Base-by-base conservation (phyloP, 1,139 yeast genomes). In the Yamadazyma buinensis region DNA sequence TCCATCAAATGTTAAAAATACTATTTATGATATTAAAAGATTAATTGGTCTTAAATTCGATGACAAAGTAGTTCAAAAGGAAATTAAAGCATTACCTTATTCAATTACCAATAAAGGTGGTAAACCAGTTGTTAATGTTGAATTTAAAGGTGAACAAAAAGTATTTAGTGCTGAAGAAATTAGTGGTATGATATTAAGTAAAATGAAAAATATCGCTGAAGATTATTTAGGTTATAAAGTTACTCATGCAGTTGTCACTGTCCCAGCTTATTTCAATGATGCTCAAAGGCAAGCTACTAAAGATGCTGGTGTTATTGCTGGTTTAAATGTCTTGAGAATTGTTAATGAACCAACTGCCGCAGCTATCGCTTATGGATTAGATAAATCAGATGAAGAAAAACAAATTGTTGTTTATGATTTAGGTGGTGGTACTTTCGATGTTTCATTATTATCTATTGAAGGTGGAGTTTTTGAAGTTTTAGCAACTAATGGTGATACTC, bases 291-390 rank as follows among this genome's bases (percentile, higher is more conserved):
- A 90, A 67, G 97, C 97, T 43, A 90, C 97, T 46, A 88, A 90
- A 73, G 97, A 88, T 64, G 97, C 97, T 36, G 97, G 97, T 72
- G 76, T 86, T 42, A 90, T 90, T 73, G 95, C 97, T 31, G 97
- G 97, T 52, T 77, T 90, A 58, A 87, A 85, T 55, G 95, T 90
- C 40, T 76, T 88, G 58, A 84, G 97, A 72, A 88, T 90, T 58
- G 95, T 90, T 50, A 90, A 90, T 64, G 97, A 90, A 73, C 97
- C 97, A 46, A 90, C 97, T 38, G 97, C 97, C 33, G 97, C 97
- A 43, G 97, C 97, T 39, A 87, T 90, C 63, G 97, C 97, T 43
- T 90, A 90, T 67, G 97, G 97, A 50, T 77, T 90, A 54, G 97
- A 90, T 68, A 84, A 85, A 65, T 74, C 84, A 46, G 65, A 64